These are phyloP conservation scores for Cyberlindnera misumaiensis DNA, from an alignment of 805 yeast genomes.

Conservation along the genomic window DNA sequence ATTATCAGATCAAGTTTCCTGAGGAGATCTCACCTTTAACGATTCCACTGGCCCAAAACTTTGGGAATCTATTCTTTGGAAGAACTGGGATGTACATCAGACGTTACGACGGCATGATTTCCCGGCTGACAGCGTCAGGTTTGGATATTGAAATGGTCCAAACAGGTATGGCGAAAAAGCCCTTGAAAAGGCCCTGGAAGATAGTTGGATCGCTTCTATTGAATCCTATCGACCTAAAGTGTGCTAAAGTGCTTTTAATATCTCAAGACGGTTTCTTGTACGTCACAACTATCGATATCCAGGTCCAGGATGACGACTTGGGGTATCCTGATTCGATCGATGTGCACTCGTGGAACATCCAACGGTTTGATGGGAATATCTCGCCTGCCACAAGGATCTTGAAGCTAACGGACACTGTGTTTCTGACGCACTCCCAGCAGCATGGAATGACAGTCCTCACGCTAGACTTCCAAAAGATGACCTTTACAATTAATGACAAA, in stretches of 20 bases:
- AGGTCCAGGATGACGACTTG: conserved; percentile 2
- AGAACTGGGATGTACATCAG: conserved; percentile 11
- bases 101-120: background rate
- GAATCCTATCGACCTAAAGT: background rate
- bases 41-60: conserved; percentile 3
- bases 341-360: conserved; percentile 8
- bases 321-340: conserved; percentile 7
- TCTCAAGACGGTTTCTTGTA: conserved; percentile 5
- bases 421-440: conserved; percentile 6
- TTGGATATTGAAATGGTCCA: background rate
- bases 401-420: conserved; percentile 2
- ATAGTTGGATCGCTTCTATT: conserved; percentile 5
- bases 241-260: conserved; percentile 4
- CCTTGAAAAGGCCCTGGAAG: conserved; percentile 3
- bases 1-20: conserved; percentile 3
- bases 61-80: conserved; percentile 13
- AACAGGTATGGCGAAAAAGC: conserved; percentile 3
- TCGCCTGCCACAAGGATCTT: conserved; percentile 3
- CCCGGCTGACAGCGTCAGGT: background rate
- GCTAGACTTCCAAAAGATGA: background rate
- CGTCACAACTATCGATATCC: conserved; percentile 3
- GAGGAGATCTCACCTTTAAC: conserved; percentile 10
- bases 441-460: conserved; percentile 5
- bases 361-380: conserved; percentile 3
- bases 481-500: background rate